Evolutionary conservation across 345 rosid genomes (phyloP), one percentile per base, ranked within the genome.

Genomic region (Euphorbia lathyris): DNA sequence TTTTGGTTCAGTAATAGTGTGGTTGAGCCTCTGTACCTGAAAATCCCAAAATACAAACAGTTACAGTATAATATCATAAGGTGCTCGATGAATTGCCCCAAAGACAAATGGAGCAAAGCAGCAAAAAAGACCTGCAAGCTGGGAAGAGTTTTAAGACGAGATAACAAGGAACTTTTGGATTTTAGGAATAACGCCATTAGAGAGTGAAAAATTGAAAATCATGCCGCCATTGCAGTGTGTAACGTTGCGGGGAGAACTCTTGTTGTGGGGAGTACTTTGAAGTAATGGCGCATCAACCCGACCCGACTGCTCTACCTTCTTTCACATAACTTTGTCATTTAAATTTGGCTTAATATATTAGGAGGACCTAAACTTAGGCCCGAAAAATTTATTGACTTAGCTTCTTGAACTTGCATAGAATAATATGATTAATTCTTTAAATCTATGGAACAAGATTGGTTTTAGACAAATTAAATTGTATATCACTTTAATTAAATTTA

Each of bases 31-130:
- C 81, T 81, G 82, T 7, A 17, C 26, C 19, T 34, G 72, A 63
- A 79, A 22, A 77, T n/a, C 32, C 20, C 26, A 56, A 58, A 43
- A 63, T 50, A 51, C 23, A 67, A 47, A 58, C 45, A 23, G 4
- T 29, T 65, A 13, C 3, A 52, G 26, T 25, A 9, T 0, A 30
- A 43, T 7, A 25, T 22, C 19, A 11, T 73, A 27, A 45, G 4
- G 56, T 76, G 88, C 82, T 88, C 74, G 85, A 82, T 26, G 61
- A 87, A 83, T 60, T 79, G 82, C 74, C 78, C 23, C 55, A 63
- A 48, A 59, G 23, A 3, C 3, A 0, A 5, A 38, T 7, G 59
- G 5, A 0, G 42, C 9, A 34, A 7, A 0, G 30, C 19, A 48
- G 62, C 66, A 40, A 23, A 9, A 63, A 32, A 43, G 62, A 90